phyloP scores from a whole-genome alignment of 331 rosid species.

The Rhamnella rubrinervis region DNA sequence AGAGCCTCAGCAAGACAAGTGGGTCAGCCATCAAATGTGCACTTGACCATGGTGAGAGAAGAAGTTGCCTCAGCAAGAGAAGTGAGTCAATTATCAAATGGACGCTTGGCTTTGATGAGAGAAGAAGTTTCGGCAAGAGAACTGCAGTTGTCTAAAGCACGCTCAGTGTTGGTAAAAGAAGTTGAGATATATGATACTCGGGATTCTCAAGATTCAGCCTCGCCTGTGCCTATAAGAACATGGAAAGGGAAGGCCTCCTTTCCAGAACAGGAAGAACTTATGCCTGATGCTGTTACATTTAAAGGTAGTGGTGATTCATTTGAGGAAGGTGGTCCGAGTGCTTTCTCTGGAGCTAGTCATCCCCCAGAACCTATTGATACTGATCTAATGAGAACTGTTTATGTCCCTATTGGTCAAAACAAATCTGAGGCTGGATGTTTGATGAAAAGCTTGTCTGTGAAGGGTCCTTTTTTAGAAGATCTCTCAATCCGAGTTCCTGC shows the following conservation, averaged over 20 bases:
- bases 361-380: constrained; percentile 97
- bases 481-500: constrained; percentile 60
- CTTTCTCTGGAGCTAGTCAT: constrained; percentile 94
- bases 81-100: constrained; percentile 57
- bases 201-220: constrained; percentile 41
- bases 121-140: constrained; percentile 28
- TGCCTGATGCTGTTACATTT: constrained; percentile 46
- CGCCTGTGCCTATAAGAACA: constrained; percentile 37
- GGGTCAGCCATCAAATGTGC: constrained; percentile 41
- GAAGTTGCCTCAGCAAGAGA: constrained; percentile 25
- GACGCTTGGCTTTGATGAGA: constrained; percentile 40
- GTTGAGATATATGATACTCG: constrained; percentile 41
- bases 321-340: constrained; percentile 68
- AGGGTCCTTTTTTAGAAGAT: constrained; percentile 82
- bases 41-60: constrained; percentile 53
- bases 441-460: constrained; percentile 71
- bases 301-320: constrained; percentile 51
- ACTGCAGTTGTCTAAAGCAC: constrained; percentile 43
- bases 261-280: constrained; percentile 51
- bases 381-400: constrained; percentile 83
- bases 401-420: constrained; percentile 72
- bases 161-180: constrained; percentile 43
- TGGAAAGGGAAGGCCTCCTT: constrained; percentile 67
- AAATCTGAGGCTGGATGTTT: constrained; percentile 72
- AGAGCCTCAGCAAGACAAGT: constrained; percentile 12